A percentile compares a stretch with the other conserved stretches of the same genome.
phyloP scores from a whole-genome alignment of 2,329 filamentous ascomycete genomes.

The Nothomitra cinnamomea region DNA sequence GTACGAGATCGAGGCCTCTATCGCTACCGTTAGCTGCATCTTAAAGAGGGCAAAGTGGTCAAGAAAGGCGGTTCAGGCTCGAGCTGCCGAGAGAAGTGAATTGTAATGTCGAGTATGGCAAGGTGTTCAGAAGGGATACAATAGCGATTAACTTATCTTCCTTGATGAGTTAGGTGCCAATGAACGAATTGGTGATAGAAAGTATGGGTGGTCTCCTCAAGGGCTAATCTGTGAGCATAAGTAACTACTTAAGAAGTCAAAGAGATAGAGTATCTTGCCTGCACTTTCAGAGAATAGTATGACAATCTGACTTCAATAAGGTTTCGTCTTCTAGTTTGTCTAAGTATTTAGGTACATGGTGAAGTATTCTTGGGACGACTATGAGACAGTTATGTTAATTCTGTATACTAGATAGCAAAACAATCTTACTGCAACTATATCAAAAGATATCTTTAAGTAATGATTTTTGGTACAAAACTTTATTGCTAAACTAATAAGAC shows the following conservation, averaged over 20 bases:
- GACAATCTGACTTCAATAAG: too few species aligned
- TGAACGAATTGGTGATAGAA: not conserved
- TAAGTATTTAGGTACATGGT: too few species aligned
- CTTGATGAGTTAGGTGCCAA: not conserved
- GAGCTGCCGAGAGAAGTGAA: not conserved
- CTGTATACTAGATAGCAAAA: not conserved
- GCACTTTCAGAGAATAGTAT: constrained; percentile 8
- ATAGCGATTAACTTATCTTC: not conserved
- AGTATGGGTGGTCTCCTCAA: not conserved
- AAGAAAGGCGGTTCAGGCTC: not conserved
- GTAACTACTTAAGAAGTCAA: not conserved
- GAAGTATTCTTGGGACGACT: too few species aligned
- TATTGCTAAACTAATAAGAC: too few species aligned
- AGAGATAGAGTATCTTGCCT: constrained; percentile 8
- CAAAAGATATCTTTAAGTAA: not conserved
- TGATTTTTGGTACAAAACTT: too few species aligned
- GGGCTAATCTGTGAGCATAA: not conserved
- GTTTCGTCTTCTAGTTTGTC: too few species aligned
- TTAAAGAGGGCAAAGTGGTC: not conserved
- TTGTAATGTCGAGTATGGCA: not conserved
- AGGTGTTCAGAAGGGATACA: not conserved
- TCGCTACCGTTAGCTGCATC: not conserved
- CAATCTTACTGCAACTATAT: not conserved
- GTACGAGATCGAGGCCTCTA: not conserved
- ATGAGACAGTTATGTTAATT: too few species aligned